Conservation (phyloP, 2,329 filamentous ascomycete genomes). For the Pyrenochaeta sp. region DNA sequence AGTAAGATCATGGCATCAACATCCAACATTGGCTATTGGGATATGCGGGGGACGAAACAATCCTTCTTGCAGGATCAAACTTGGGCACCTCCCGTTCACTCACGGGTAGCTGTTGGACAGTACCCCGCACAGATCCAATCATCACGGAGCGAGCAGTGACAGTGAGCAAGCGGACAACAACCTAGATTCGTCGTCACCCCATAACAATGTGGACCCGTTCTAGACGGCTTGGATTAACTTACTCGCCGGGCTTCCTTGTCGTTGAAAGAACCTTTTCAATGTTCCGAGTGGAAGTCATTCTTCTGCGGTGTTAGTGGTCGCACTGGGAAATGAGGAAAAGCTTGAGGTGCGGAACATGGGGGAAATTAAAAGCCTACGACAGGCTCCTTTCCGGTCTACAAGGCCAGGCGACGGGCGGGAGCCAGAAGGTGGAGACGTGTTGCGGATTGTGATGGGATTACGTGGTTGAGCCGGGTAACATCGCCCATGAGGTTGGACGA, state of each 20-base stretch:
- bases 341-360: not conserved
- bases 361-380: not conserved
- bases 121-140: no score
- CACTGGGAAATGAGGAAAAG: not conserved
- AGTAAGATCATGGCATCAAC: no score
- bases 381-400: not conserved
- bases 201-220: not conserved
- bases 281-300: not conserved
- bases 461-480: not conserved
- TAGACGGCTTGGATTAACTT: not conserved
- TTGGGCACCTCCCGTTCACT: no score
- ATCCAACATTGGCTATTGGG: no score
- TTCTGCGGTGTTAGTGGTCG: not conserved
- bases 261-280: not conserved
- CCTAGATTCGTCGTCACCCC: not conserved
- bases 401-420: not conserved
- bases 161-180: not conserved
- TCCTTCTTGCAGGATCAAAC: no score
- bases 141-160: not conserved
- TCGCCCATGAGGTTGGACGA: not conserved
- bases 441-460: not conserved
- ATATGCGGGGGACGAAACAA: no score
- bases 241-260: not conserved
- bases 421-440: not conserved
- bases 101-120: no score